Conservation (phyloP, 495 filamentous ascomycete species). For the Xylaria palmicola region DNA sequence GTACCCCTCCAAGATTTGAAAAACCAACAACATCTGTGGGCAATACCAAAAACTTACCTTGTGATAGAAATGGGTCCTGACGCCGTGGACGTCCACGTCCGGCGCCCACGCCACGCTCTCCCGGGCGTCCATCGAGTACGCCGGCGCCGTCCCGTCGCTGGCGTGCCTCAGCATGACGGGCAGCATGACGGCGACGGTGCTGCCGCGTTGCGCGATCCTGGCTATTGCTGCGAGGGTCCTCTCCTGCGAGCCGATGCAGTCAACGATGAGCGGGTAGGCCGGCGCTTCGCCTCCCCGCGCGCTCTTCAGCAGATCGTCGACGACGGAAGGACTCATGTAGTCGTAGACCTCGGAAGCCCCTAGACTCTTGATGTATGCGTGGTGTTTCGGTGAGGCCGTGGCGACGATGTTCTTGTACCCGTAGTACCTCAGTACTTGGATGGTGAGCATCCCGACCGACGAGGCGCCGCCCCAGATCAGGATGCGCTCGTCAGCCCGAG, state of each 20-base stretch:
- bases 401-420: constrained; percentile 48
- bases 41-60: constrained; percentile 44
- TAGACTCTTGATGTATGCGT: constrained; percentile 35
- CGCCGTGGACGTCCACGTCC: constrained; percentile 48
- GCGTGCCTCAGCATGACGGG: constrained; percentile 51
- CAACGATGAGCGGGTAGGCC: constrained; percentile 44
- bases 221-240: constrained; percentile 42
- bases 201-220: constrained; percentile 42
- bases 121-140: constrained; percentile 45
- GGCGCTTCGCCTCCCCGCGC: constrained; percentile 19
- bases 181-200: constrained; percentile 51
- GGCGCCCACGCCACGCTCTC: constrained; percentile 41
- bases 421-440: constrained; percentile 51
- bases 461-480: constrained; percentile 56
- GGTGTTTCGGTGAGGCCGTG: constrained; percentile 47
- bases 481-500: constrained; percentile 32
- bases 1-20: too few species aligned
- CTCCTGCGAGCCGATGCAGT: constrained; percentile 52
- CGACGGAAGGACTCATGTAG: constrained; percentile 40
- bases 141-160: constrained; percentile 35
- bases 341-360: constrained; percentile 50
- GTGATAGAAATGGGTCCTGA: constrained; percentile 49
- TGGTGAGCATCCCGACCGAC: constrained; percentile 48
- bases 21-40: too few species aligned
- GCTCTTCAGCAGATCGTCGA: constrained; percentile 31